Percentiles rank a stretch among this genome's conserved stretches.
phyloP scores from a whole-genome alignment of 345 rosid species.

The Psidium friedrichsthalianum region DNA sequence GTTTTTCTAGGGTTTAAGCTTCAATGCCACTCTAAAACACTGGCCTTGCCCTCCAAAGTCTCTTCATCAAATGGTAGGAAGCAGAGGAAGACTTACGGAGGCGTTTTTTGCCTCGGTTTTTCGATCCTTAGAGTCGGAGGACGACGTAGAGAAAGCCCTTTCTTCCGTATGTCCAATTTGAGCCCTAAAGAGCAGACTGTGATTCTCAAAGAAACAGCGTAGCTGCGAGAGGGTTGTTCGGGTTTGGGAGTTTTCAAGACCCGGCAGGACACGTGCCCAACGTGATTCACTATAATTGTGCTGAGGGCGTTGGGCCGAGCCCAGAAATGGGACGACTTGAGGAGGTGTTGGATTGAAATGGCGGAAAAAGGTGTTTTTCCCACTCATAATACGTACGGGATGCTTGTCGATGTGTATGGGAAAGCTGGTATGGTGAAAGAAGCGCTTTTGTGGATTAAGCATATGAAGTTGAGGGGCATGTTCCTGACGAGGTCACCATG shows the following conservation, averaged over 20 bases:
- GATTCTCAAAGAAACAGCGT: conserved; percentile 61
- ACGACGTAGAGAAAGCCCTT: conserved; percentile 46
- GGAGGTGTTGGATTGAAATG: conserved; percentile 84
- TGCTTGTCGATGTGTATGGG: conserved; percentile 89
- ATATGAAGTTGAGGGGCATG: conserved; percentile 60
- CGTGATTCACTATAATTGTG: conserved; percentile 82
- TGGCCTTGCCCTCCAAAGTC: conserved; percentile 20
- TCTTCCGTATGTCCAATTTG: conserved; percentile 32
- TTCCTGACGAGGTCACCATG: conserved; percentile 82
- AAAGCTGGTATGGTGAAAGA: conserved; percentile 77
- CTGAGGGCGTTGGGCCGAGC: conserved; percentile 75
- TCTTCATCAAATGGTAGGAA: conserved; percentile 21
- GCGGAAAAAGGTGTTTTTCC: conserved; percentile 62
- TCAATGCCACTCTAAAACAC: conserved; percentile 32
- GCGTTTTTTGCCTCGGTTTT: conserved; percentile 52
- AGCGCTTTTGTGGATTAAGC: conserved; percentile 82
- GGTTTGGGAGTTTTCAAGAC: conserved; percentile 70
- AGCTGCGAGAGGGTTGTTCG: conserved; percentile 42
- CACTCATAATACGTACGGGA: conserved; percentile 59
- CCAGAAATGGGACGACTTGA: conserved; percentile 72
- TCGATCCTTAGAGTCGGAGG: conserved; percentile 42
- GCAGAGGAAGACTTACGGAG: conserved; percentile 40
- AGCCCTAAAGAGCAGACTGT: conserved; percentile 77
- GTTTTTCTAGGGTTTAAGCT: conserved; percentile 34
- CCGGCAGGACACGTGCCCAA: conserved; percentile 51